Percentiles rank a stretch among this genome's conserved stretches.
Conservation (phyloP, 2,329 filamentous ascomycete genomes). For the Microdochium nivale region DNA sequence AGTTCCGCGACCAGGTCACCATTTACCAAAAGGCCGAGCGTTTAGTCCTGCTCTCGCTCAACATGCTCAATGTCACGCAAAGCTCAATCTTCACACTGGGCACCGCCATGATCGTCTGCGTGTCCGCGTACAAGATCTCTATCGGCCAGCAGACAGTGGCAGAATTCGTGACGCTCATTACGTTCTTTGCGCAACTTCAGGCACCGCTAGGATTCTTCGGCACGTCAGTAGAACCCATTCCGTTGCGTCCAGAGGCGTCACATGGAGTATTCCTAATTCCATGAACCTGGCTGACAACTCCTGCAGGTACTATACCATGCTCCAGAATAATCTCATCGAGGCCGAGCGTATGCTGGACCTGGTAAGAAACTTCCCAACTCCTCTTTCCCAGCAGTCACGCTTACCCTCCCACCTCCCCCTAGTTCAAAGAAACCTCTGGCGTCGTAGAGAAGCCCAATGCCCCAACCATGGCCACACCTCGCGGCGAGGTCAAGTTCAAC, state of each 20-base stretch:
- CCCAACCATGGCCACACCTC: conserved; percentile 16
- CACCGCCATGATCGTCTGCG: conserved; percentile 49
- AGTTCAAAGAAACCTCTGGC: conserved; percentile 34
- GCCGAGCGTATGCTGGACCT: conserved; percentile 36
- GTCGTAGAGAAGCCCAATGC: conserved; percentile 32
- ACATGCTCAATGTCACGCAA: conserved; percentile 52
- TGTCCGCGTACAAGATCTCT: conserved; percentile 55
- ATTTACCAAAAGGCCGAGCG: conserved; percentile 50
- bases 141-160: conserved; percentile 42
- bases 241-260: background rate
- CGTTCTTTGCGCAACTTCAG: conserved; percentile 24
- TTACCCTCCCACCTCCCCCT: conserved; percentile 1
- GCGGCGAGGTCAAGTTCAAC: conserved; percentile 31
- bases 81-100: conserved; percentile 56
- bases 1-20: conserved; percentile 46
- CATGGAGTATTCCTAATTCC: background rate
- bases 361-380: conserved; percentile 12
- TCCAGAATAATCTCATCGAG: conserved; percentile 36
- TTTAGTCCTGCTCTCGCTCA: conserved; percentile 45
- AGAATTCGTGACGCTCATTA: conserved; percentile 39
- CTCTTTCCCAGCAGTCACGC: background rate
- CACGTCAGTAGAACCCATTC: conserved; percentile 10
- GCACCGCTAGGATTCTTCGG: conserved; percentile 54
- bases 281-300: no score
- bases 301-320: conserved; percentile 29